phyloP scores from a whole-genome alignment of 2,329 filamentous ascomycete species.

The Claviceps capensis region DNA sequence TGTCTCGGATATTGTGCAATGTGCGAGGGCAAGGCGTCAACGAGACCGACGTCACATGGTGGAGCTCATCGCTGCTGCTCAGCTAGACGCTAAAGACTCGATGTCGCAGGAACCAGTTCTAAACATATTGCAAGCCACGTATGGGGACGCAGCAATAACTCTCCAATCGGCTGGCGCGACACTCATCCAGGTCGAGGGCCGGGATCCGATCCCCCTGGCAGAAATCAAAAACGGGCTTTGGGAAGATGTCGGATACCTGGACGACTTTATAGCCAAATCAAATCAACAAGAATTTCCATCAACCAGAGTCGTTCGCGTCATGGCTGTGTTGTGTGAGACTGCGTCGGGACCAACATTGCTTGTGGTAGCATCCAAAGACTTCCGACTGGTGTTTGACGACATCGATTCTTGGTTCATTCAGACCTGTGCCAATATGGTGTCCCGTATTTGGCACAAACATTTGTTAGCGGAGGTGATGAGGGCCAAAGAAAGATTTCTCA shows the following conservation, averaged over 20 bases:
- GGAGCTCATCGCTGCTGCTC: conserved; percentile 18
- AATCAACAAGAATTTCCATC: conserved; percentile 20
- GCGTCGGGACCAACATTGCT: conserved; percentile 19
- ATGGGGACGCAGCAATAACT: neutral
- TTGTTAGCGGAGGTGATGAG: conserved; percentile 25
- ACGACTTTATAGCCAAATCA: conserved; percentile 20
- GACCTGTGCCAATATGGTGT: conserved; percentile 24
- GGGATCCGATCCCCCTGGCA: conserved; percentile 12
- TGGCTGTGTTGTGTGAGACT: conserved; percentile 22
- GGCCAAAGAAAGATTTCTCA: conserved; percentile 30
- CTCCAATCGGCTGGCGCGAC: conserved; percentile 7
- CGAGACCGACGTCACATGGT: conserved; percentile 24
- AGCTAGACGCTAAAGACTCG: conserved; percentile 6
- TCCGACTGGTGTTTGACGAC: conserved; percentile 32
- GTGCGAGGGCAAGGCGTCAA: conserved; percentile 22
- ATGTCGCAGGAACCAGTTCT: neutral
- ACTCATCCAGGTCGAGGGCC: conserved; percentile 11
- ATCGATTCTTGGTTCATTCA: conserved; percentile 30
- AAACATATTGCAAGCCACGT: neutral
- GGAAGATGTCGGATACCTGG: conserved; percentile 28
- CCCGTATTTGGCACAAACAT: conserved; percentile 23
- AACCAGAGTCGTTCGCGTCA: conserved; percentile 20
- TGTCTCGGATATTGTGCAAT: conserved; percentile 26
- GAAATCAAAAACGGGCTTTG: conserved; percentile 26
- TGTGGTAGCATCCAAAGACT: conserved; percentile 25